These are phyloP conservation scores for Phialophora chinensis DNA, from an alignment of 2,329 filamentous ascomycete genomes.

Conservation along the genomic window DNA sequence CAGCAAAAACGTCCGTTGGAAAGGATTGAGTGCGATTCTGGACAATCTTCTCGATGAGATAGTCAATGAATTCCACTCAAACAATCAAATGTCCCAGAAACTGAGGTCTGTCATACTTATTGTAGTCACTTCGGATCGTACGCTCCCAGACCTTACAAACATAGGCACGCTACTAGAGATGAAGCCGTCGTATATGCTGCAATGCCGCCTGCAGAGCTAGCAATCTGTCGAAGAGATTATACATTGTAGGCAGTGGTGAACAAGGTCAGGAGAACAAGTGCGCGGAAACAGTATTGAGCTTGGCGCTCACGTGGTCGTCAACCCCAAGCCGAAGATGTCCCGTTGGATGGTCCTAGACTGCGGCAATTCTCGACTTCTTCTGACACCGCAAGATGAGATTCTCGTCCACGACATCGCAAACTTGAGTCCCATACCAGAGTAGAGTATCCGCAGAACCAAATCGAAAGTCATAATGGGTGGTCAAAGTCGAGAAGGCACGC, in stretches of 20 bases:
- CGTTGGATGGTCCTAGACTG: conserved; percentile 6
- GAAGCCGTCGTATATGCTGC: background rate
- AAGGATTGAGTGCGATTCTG: background rate
- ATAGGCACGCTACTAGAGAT: no score
- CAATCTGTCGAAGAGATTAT: background rate
- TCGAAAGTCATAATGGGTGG: conserved; percentile 64
- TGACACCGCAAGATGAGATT: background rate
- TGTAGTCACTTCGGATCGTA: background rate
- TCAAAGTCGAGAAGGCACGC: conserved; percentile 67
- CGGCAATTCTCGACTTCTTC: conserved; percentile 6
- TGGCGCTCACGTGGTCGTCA: background rate
- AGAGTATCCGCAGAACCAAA: background rate
- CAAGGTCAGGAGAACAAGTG: background rate
- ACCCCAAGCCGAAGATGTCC: background rate
- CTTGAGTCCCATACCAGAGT: background rate
- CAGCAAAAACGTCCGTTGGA: background rate
- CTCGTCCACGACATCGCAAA: background rate
- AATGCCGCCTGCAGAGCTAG: background rate
- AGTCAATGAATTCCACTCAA: background rate
- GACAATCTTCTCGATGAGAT: background rate
- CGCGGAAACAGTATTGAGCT: background rate
- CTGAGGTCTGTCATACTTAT: background rate
- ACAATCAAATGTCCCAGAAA: background rate
- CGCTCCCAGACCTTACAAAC: no score
- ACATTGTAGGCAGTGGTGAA: no score